Conservation (phyloP, 371 early-diverging fungal species). For the Zychaea mexicana region DNA sequence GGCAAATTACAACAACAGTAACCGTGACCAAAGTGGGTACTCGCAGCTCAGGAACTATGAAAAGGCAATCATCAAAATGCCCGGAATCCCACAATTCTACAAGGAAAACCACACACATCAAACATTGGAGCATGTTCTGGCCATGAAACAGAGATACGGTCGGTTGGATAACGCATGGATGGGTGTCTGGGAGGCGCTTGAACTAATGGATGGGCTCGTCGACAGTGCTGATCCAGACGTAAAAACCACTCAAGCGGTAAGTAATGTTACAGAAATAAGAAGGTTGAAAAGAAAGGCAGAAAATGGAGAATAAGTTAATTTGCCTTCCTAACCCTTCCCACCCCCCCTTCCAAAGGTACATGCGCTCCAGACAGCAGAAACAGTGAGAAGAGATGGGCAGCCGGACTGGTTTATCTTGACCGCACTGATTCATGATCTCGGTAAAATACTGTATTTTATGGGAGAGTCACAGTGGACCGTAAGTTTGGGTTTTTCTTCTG, state of each 20-base stretch:
- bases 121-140: constrained; percentile 38
- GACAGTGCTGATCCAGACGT: constrained; percentile 59
- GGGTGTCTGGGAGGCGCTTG: constrained; percentile 59
- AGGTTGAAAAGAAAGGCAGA: no score
- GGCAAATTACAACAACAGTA: neutral
- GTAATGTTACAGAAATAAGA: no score
- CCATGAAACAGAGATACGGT: constrained; percentile 31
- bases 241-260: constrained; percentile 46
- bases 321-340: no score
- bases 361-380: constrained; percentile 61
- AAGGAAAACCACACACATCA: constrained; percentile 48
- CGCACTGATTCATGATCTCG: constrained; percentile 60
- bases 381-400: constrained; percentile 49
- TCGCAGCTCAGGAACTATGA: neutral
- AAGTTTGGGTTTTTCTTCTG: constrained; percentile 11
- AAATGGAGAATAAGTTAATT: no score
- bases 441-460: constrained; percentile 52
- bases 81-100: constrained; percentile 24
- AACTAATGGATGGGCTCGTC: constrained; percentile 48
- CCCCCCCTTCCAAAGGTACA: no score
- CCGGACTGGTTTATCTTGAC: constrained; percentile 59
- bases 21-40: neutral
- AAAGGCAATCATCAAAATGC: neutral
- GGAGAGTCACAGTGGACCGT: constrained; percentile 62
- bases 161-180: constrained; percentile 32